These are phyloP conservation scores for Emmonsiellopsis sp. DNA, from an alignment of 2,329 filamentous ascomycete species.

Conservation along the genomic window DNA sequence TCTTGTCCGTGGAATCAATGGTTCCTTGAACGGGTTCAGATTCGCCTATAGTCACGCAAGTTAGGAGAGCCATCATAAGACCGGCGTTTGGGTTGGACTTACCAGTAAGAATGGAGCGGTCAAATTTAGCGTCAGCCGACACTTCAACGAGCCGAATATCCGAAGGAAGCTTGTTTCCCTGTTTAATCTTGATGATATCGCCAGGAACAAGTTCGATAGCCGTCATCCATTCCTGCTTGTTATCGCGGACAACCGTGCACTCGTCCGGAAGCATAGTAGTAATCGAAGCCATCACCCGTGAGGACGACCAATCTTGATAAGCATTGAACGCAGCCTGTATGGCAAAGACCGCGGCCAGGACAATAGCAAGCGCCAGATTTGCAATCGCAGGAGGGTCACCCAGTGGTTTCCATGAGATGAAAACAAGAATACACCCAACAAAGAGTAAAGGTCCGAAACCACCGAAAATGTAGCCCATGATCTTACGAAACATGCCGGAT, in stretches of 20 bases:
- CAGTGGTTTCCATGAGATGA: conserved; percentile 67
- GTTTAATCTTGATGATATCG: conserved; percentile 58
- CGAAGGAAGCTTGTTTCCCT: conserved; percentile 65
- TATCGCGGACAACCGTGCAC: conserved; percentile 57
- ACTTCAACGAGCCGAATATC: conserved; percentile 62
- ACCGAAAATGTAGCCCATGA: conserved; percentile 64
- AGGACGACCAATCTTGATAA: conserved; percentile 68
- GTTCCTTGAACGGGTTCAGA: conserved; percentile 56
- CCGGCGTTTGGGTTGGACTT: conserved; percentile 9
- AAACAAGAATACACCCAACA: conserved; percentile 60
- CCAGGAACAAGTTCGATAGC: conserved; percentile 61
- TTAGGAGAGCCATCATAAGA: neutral
- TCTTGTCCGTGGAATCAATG: conserved; percentile 58
- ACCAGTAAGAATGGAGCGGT: conserved; percentile 64
- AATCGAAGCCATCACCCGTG: conserved; percentile 69
- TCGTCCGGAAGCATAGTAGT: conserved; percentile 70
- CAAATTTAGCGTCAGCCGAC: conserved; percentile 62
- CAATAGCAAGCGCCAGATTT: conserved; percentile 65
- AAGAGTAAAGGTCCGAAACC: conserved; percentile 67
- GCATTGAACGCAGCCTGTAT: conserved; percentile 62
- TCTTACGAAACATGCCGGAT: conserved; percentile 49
- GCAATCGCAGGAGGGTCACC: conserved; percentile 62
- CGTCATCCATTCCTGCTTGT: conserved; percentile 39
- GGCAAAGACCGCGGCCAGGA: conserved; percentile 60
- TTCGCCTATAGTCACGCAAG: conserved; percentile 42